These are phyloP conservation scores for Mucuna pruriens DNA, from an alignment of 306 rosid genomes.

Conservation along the genomic window DNA sequence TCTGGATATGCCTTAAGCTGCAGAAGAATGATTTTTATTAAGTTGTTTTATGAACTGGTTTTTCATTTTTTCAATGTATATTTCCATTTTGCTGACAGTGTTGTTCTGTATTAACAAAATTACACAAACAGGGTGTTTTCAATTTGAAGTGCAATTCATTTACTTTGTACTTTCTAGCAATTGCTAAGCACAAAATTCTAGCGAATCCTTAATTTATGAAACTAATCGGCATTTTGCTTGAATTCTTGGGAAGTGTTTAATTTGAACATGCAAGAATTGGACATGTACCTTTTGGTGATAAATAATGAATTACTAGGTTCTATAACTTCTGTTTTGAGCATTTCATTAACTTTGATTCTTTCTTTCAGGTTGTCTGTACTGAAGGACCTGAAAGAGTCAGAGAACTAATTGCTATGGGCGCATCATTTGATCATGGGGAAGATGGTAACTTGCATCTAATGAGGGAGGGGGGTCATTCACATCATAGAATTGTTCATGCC, in stretches of 20 bases:
- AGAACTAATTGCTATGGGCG: conserved; percentile 92
- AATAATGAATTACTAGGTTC: conserved; percentile 5
- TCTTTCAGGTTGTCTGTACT: conserved; percentile 90
- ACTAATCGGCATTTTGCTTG: neutral
- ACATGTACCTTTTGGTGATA: neutral
- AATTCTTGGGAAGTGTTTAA: neutral
- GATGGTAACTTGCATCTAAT: conserved; percentile 91
- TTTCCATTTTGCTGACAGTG: neutral
- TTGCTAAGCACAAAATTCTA: neutral
- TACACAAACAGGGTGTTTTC: neutral
- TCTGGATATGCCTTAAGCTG: neutral
- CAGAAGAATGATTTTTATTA: neutral
- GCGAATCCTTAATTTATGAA: neutral
- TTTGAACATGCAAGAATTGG: conserved; percentile 15
- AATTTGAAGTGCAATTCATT: conserved; percentile 21
- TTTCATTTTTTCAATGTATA: neutral
- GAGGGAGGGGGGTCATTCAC: conserved; percentile 97
- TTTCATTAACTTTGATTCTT: conserved; percentile 32
- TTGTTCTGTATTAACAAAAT: neutral
- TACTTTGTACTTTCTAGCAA: neutral
- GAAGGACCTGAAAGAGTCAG: conserved; percentile 96
- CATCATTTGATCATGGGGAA: conserved; percentile 91
- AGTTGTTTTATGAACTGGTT: neutral
- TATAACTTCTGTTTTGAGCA: neutral
- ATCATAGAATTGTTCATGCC: conserved; percentile 87